Base-by-base conservation (phyloP, 2,329 filamentous ascomycete species). In the Zasmidium citrigriseum region DNA sequence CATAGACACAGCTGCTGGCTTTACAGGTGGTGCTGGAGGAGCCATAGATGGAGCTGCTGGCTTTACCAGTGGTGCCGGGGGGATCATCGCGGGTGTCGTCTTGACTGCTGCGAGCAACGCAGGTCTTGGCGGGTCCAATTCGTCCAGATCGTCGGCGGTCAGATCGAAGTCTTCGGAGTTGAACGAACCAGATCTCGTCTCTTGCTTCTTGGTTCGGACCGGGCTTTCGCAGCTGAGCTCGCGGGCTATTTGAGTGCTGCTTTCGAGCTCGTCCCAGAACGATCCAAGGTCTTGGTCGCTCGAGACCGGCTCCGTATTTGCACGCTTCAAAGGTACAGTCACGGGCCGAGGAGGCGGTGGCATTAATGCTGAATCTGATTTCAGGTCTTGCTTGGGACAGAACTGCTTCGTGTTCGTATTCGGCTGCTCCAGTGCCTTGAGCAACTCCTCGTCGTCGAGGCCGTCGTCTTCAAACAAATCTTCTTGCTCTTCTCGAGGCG, bases 231-330 rank as follows among this genome's bases (percentile, higher is more conserved):
- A 59, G 2, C 67, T 68, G 9, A 80, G 65, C 27, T 80, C 77
- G 9, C 77, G 72, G 5, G 76, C 76, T 34, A 80, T 76, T 58
- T 80, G 78, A 0, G 77, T 77, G 34, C 72, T 75, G 57, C 72
- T 77, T n/a, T 75, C 77, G 1, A 80, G 67, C n/a, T 79, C 77
- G 44, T 76, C 72, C 52, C 62, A 69, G 55, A 70, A 67, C 50
- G 50, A 57, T n/a, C 25, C 48, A 14, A 68, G 45, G n/a, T 71
- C 70, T 24, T 70, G 59, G 11, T 53, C 54, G 3, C 9, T 24
- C 21, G 25, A 23, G 12, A 45, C 11, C 23, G 48, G 41, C 20
- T 27, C 38, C 27, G 25, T 46, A 25, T 51, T 44, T 50, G 54
- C 11, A 3, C 23, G 5, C 22, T 44, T 34, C 21, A 52, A n/a